These are phyloP conservation scores for Heracleum sosnowskyi DNA, from an alignment of 129 eudicot species.

Conservation along the genomic window DNA sequence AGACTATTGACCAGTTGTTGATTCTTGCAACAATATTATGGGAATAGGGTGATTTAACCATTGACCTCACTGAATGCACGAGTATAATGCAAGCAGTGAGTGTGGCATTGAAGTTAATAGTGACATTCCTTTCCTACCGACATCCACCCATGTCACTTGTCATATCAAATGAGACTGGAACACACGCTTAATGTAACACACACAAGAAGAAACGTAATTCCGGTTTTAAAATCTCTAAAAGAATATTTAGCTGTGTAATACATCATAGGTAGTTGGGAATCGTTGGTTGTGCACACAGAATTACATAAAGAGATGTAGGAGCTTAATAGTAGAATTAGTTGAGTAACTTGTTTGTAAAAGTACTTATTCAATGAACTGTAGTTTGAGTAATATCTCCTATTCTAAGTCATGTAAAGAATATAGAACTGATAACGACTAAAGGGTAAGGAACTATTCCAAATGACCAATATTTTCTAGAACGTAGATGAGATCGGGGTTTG, in stretches of 20 bases:
- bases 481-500: too few relatives aligned
- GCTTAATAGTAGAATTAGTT: background rate
- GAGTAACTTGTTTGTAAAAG: background rate
- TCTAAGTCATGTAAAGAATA: background rate
- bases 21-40: background rate
- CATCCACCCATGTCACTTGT: too few relatives aligned
- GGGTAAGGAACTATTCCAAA: background rate
- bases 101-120: too few relatives aligned
- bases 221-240: background rate
- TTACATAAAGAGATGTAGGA: background rate
- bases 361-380: background rate
- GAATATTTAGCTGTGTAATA: background rate
- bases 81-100: background rate
- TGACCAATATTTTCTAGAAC: constrained; percentile 16
- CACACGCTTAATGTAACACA: too few relatives aligned
- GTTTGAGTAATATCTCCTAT: background rate
- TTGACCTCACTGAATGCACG: background rate
- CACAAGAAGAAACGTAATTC: too few relatives aligned
- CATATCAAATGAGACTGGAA: too few relatives aligned
- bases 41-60: background rate
- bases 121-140: too few relatives aligned
- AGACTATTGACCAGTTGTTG: background rate
- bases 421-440: background rate
- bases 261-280: background rate
- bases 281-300: background rate